These are phyloP conservation scores for Stropharia rugosoannulata DNA, from an alignment of 768 basidiomycete species.

Conservation along the genomic window DNA sequence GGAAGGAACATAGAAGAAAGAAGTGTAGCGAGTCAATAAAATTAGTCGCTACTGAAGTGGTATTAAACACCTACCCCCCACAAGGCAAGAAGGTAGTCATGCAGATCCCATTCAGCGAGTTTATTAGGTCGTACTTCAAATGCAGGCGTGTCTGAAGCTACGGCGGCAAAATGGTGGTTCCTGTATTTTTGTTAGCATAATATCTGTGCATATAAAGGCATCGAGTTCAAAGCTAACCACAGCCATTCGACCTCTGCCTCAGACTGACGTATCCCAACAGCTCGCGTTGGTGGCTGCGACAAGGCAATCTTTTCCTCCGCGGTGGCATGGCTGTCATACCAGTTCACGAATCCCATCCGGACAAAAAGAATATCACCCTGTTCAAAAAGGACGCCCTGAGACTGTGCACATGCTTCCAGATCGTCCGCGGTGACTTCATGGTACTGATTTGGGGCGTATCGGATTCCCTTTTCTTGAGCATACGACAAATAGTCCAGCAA, in stretches of 20 bases:
- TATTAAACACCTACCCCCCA: slow-evolving; percentile 20
- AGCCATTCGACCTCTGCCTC: slow-evolving; percentile 23
- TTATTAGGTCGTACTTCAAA: slow-evolving; percentile 22
- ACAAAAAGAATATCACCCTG: slow-evolving; percentile 24
- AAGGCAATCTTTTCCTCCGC: slow-evolving; percentile 14
- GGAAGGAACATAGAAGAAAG: not conserved
- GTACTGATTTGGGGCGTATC: slow-evolving; percentile 13
- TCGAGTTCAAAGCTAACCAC: slow-evolving; percentile 12
- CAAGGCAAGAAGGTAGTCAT: slow-evolving; percentile 22
- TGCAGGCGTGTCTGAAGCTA: slow-evolving; percentile 22
- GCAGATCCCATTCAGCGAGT: slow-evolving; percentile 21
- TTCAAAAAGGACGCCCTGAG: slow-evolving; percentile 18
- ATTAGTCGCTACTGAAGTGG: not conserved
- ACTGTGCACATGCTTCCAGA: slow-evolving; percentile 18
- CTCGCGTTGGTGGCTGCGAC: slow-evolving; percentile 1
- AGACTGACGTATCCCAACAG: slow-evolving; percentile 17
- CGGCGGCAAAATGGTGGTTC: slow-evolving; percentile 25
- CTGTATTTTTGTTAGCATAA: slow-evolving; percentile 1
- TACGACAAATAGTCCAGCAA: slow-evolving; percentile 23
- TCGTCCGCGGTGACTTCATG: slow-evolving; percentile 18
- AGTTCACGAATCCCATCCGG: slow-evolving; percentile 22
- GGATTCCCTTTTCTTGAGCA: slow-evolving; percentile 15
- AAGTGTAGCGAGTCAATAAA: not conserved
- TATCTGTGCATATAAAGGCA: not conserved
- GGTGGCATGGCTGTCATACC: slow-evolving; percentile 19